Evolutionary conservation across 257 asterid species (phyloP), one percentile per base, ranked within the genome.

Genomic region (Misopates orontium): DNA sequence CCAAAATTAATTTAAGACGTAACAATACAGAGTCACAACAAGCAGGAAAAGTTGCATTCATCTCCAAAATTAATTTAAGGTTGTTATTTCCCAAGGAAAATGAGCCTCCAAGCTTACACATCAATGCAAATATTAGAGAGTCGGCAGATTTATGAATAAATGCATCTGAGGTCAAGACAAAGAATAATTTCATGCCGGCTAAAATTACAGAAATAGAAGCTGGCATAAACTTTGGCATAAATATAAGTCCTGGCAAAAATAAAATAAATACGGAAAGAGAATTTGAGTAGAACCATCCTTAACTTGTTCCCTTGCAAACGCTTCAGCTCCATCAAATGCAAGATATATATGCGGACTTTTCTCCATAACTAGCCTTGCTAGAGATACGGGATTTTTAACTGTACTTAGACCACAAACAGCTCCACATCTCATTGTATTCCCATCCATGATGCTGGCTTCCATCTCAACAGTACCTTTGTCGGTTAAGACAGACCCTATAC

Each of bases 361-460:
- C 73, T 88, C 97, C 99, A 93, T 93, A 65, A 93, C 96, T 66
- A 93, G 82, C 75, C 95, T 83, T 64, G 97, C 99, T 56, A 90
- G 75, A 72, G 97, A 87, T 50, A 93, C 60, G 17, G 96, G 77
- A 75, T 88, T 93, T 41, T 90, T 90, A 56, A 93, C 97, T 0
- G 95, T 82, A 62, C 78, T 79, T 56, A 93, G 82, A 60, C 99
- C 96, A 28, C 88, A 87, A 79, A 90, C 96, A 75, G 95, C 99
- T 40, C 99, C 99, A 62, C 99, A 90, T 18, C 58, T 78, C 87
- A 86, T 92, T 8, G 94, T 82, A 31, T 69, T 84, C 23, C 99
- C 99, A 71, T 87, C 95, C 99, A 93, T 93, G 63, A 93, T 83
- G 72, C 86, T 87, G 75, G 97, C 99, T 76, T 93, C 99, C 97